phyloP scores from a whole-genome alignment of 176 grass and related monocot species.

The Cenchrus purpureus region DNA sequence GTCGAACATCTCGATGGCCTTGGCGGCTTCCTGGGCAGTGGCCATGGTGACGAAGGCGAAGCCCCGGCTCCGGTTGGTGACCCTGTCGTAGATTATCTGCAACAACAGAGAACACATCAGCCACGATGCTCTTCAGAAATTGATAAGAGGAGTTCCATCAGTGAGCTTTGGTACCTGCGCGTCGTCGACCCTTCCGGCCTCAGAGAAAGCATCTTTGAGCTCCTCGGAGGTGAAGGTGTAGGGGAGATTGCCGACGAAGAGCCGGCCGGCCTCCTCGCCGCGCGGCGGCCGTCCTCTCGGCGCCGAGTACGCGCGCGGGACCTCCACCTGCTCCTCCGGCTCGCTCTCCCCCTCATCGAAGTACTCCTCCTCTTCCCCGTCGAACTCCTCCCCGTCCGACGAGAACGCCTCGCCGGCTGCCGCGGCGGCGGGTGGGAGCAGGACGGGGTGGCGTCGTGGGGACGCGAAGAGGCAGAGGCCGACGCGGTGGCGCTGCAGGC shows the following conservation, averaged over 20 bases:
- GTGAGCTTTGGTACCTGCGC: constrained; percentile 46
- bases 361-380: constrained; percentile 22
- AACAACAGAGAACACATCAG: background rate
- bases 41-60: constrained; percentile 96
- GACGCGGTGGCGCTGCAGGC: constrained; percentile 8
- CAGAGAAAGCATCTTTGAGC: constrained; percentile 64
- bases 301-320: constrained; percentile 26
- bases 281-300: constrained; percentile 35
- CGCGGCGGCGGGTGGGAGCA: constrained; percentile 29
- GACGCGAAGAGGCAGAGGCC: constrained; percentile 16
- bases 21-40: constrained; percentile 60
- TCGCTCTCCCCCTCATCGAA: constrained; percentile 34
- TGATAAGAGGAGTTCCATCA: background rate
- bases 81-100: constrained; percentile 81
- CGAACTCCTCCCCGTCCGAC: constrained; percentile 32
- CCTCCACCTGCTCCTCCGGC: constrained; percentile 5
- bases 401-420: constrained; percentile 33
- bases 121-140: background rate
- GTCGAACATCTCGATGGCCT: constrained; percentile 86
- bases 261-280: constrained; percentile 64
- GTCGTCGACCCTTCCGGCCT: constrained; percentile 74
- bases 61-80: constrained; percentile 82
- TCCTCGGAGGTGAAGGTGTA: constrained; percentile 69
- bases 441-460: constrained; percentile 11
- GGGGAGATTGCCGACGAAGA: constrained; percentile 89